Evolutionary conservation across 2,329 filamentous ascomycete species (phyloP).

Genomic region (Fusarium papillatum): DNA sequence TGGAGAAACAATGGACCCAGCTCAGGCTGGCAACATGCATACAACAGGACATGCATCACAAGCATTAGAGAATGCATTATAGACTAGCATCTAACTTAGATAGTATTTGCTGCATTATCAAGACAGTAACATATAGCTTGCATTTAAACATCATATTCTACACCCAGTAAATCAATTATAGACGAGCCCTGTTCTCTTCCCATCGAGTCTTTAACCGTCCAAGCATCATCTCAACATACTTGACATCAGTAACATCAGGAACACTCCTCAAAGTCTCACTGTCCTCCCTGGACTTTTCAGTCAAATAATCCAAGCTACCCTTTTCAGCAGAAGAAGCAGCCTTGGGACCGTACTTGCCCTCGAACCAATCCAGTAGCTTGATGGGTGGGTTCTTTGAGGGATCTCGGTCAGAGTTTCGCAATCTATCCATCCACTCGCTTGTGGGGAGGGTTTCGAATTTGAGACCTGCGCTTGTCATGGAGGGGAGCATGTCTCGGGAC

Average conservation of each 20-base stretch:
- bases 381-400: constrained; percentile 62
- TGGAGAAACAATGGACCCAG: background rate
- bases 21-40: background rate
- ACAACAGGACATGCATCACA: background rate
- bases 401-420: constrained; percentile 59
- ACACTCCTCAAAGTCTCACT: constrained; percentile 32
- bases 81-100: background rate
- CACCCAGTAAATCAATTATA: background rate
- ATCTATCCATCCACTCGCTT: constrained; percentile 57
- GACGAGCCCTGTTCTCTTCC: background rate
- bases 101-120: background rate
- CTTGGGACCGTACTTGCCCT: constrained; percentile 41
- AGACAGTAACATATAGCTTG: background rate
- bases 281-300: constrained; percentile 28
- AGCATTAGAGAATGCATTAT: constrained; percentile 7
- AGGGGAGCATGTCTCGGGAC: constrained; percentile 63
- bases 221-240: constrained; percentile 30
- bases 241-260: constrained; percentile 32
- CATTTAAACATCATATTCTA: background rate
- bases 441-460: constrained; percentile 59
- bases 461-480: constrained; percentile 58
- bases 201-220: constrained; percentile 14
- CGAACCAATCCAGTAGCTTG: constrained; percentile 67
- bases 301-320: constrained; percentile 28
- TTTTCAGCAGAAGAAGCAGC: constrained; percentile 20